A percentile compares a stretch with the other conserved stretches of the same genome.
phyloP scores from a whole-genome alignment of 768 basidiomycete genomes.

The Rubroboletus pulcherrimus region DNA sequence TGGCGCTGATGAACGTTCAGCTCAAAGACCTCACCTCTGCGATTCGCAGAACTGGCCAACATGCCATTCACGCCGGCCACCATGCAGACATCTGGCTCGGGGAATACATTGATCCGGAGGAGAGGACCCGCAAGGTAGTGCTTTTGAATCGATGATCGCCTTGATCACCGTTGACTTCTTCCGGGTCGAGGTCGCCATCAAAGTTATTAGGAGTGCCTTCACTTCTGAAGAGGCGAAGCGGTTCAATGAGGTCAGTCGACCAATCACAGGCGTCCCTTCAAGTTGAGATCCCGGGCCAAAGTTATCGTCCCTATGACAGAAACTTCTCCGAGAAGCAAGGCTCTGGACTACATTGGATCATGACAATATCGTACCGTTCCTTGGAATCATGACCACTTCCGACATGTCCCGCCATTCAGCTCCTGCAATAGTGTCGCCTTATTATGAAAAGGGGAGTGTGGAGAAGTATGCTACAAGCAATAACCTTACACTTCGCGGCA shows the following conservation, averaged over 20 bases:
- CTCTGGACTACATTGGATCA: slow-evolving; percentile 25
- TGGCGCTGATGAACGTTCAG: slow-evolving; percentile 18
- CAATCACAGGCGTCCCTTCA: background rate
- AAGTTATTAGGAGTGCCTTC: slow-evolving; percentile 23
- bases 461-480: slow-evolving; percentile 11
- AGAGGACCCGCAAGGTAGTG: slow-evolving; percentile 6
- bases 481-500: slow-evolving; percentile 5
- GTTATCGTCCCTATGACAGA: slow-evolving; percentile 7
- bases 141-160: background rate
- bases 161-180: background rate
- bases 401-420: slow-evolving; percentile 14
- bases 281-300: background rate
- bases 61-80: slow-evolving; percentile 17
- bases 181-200: slow-evolving; percentile 23
- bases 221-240: slow-evolving; percentile 12
- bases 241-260: slow-evolving; percentile 19
- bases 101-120: slow-evolving; percentile 12
- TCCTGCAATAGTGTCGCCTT: slow-evolving; percentile 27
- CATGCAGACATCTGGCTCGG: slow-evolving; percentile 25
- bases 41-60: slow-evolving; percentile 12
- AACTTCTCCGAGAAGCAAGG: slow-evolving; percentile 27
- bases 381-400: slow-evolving; percentile 18
- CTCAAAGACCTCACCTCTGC: slow-evolving; percentile 20
- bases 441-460: slow-evolving; percentile 23
- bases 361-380: slow-evolving; percentile 24